Evolutionary conservation across 2,329 filamentous ascomycete genomes (phyloP).

Genomic region (Fusarium avenaceum): DNA sequence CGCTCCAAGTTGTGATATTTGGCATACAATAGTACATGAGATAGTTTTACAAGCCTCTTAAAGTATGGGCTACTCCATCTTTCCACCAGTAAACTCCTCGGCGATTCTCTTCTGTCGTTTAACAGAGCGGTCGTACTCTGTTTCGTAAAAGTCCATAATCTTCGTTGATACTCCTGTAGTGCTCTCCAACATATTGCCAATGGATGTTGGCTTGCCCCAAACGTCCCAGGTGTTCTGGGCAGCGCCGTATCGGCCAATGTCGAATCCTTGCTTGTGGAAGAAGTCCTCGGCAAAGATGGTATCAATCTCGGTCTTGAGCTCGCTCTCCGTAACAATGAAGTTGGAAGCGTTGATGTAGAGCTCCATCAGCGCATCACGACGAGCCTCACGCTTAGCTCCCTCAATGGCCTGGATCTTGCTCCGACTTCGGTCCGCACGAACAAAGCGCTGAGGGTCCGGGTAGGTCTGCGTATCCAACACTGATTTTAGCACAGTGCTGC

Average conservation of each 20-base stretch:
- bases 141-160: conserved; percentile 54
- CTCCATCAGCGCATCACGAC: conserved; percentile 81
- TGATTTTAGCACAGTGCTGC: conserved; percentile 71
- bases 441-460: conserved; percentile 73
- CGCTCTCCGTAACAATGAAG: conserved; percentile 87
- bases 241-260: conserved; percentile 50
- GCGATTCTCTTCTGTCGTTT: conserved; percentile 68
- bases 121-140: conserved; percentile 61
- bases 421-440: conserved; percentile 63
- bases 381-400: conserved; percentile 65
- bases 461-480: conserved; percentile 64
- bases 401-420: conserved; percentile 60
- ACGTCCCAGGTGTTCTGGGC: conserved; percentile 68
- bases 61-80: conserved; percentile 59
- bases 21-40: conserved; percentile 45
- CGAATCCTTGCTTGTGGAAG: conserved; percentile 58
- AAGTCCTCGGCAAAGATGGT: conserved; percentile 77
- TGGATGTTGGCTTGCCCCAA: conserved; percentile 60
- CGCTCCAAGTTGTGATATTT: conserved; percentile 33
- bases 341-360: conserved; percentile 89
- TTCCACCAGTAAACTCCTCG: conserved; percentile 72
- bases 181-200: conserved; percentile 60
- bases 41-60: conserved; percentile 46
- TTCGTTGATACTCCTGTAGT: conserved; percentile 54
- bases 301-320: conserved; percentile 81